Conservation (phyloP, 129 eudicot genomes). For the Chrysanthemum lavandulifolium region DNA sequence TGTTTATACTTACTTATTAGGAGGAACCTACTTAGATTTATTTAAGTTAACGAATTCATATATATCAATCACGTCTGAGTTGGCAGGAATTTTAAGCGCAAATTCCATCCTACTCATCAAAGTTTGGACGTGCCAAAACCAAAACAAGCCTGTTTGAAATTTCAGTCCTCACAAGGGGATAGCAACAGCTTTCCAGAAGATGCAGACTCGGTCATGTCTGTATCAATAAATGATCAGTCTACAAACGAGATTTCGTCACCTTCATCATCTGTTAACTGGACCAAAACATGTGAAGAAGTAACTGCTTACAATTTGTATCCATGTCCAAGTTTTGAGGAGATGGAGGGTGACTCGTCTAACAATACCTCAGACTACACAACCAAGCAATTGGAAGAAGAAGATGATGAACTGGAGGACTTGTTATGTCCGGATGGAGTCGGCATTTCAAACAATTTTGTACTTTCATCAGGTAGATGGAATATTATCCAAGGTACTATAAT, state of each 20-base stretch:
- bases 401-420: slow-evolving; percentile 33
- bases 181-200: slow-evolving; percentile 49
- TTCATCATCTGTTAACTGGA: slow-evolving; percentile 46
- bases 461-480: slow-evolving; percentile 74
- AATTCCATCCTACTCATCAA: too few species aligned
- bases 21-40: too few species aligned
- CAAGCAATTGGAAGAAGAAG: slow-evolving; percentile 30
- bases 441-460: slow-evolving; percentile 37
- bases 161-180: slow-evolving; percentile 34
- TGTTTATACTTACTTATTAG: too few species aligned
- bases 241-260: slow-evolving; percentile 11
- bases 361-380: slow-evolving; percentile 29
- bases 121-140: too few species aligned
- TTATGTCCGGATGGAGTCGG: slow-evolving; percentile 36
- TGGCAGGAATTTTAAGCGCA: too few species aligned
- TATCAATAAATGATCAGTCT: slow-evolving; percentile 16
- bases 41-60: too few species aligned
- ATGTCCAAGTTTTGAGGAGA: slow-evolving; percentile 31
- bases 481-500: slow-evolving; percentile 49
- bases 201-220: slow-evolving; percentile 39
- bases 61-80: too few species aligned
- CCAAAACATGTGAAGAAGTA: slow-evolving; percentile 8
- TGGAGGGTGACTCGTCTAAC: slow-evolving; percentile 1
- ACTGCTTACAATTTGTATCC: slow-evolving; percentile 13
- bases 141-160: too few species aligned